Evolutionary conservation across 768 basidiomycete species (phyloP).

Genomic region (Rhodotorula taiwanensis): DNA sequence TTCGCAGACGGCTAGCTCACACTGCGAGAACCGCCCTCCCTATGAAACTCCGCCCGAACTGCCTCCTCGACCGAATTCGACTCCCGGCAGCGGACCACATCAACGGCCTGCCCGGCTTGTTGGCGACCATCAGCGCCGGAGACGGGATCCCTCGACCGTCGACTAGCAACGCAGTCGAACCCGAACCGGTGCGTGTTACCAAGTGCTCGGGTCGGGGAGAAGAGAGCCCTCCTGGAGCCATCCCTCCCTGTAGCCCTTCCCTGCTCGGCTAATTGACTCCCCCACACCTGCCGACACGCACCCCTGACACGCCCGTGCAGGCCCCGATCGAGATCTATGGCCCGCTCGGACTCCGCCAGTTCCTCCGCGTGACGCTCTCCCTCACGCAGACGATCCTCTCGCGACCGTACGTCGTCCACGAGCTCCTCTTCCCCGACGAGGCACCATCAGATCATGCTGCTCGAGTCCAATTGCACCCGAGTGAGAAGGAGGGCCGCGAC

Average conservation of each 20-base stretch:
- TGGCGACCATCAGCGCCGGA: constrained; percentile 30
- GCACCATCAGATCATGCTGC: constrained; percentile 47
- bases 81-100: constrained; percentile 25
- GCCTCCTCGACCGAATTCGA: background rate
- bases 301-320: too few relatives aligned
- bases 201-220: too few relatives aligned
- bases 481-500: constrained; percentile 60
- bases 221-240: too few relatives aligned
- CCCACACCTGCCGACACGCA: too few relatives aligned
- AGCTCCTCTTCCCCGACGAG: constrained; percentile 60
- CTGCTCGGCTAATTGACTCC: too few relatives aligned
- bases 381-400: constrained; percentile 60
- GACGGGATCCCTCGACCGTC: constrained; percentile 12
- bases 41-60: background rate
- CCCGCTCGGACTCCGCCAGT: constrained; percentile 66
- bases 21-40: background rate
- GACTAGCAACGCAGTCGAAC: too few relatives aligned
- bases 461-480: constrained; percentile 53
- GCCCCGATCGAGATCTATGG: constrained; percentile 68
- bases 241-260: too few relatives aligned
- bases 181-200: too few relatives aligned
- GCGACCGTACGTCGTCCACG: constrained; percentile 68
- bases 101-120: constrained; percentile 25
- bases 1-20: too few relatives aligned
- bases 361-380: constrained; percentile 63